Base-by-base conservation (phyloP, 805 yeast species). In the Saccharomycopsis capsularis region DNA sequence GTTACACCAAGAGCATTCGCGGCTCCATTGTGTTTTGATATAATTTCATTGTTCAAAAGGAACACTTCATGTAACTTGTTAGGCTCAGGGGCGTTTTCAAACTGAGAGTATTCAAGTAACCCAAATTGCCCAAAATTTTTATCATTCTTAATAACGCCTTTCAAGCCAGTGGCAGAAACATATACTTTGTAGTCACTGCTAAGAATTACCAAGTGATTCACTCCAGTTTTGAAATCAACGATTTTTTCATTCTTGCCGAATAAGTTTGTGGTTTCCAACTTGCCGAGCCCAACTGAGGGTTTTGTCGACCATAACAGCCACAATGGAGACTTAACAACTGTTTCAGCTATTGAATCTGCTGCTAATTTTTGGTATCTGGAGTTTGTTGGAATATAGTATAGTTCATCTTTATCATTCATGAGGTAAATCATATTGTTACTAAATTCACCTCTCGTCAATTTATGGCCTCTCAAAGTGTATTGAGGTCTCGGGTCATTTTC, bases 61-160 rank as follows among this genome's bases (percentile, higher is more conserved):
- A 72, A 69, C 50, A 87, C 71, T 48, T 81, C 87, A 54, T 72
- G 71, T 11, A 80, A 62, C 45, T 62, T 59, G 55, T 73, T 73
- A 15, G 72, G 69, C 2, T 56, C 55, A 4, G 89, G 85, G 0
- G 77, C 72, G 3, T 63, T 55, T 51, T 75, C 78, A 58, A 79
- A 79, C 49, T 85, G 90, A 1, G 95, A 78, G 55, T 70, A 76
- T 13, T 68, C 64, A 1, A 95, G 93, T 15, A 87, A 63, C 18
- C 97, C 98, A 64, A 76, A 86, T 66, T 93, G 97, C 3, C 98
- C 98, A 56, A 60, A 62, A 23, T 72, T 68, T 22, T 75, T 66
- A 42, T 73, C 72, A 3, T 69, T 64, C n/a, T 67, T 61, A 11
- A 46, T 45, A 1, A 56, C 40, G 3, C 50, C 55, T 13, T 59